Evolutionary conservation across 2,329 filamentous ascomycete species (phyloP).

Genomic region (Harringtonia aguacate): DNA sequence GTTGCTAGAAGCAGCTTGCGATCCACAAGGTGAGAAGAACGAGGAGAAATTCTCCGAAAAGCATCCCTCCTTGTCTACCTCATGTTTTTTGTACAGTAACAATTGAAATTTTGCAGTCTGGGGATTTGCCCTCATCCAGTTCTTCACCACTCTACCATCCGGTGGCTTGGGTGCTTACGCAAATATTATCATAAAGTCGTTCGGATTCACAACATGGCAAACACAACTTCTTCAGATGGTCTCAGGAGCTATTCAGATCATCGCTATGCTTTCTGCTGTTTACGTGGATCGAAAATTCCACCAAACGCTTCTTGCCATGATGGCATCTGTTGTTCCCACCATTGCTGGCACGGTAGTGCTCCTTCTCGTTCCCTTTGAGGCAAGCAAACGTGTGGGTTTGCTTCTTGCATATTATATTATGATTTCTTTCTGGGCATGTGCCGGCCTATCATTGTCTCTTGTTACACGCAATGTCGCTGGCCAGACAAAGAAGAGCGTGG

Average conservation of each 20-base stretch:
- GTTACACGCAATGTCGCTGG: constrained; percentile 60
- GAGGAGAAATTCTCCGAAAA: no score
- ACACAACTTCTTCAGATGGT: constrained; percentile 69
- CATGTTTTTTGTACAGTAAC: no score
- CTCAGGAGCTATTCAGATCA: constrained; percentile 61
- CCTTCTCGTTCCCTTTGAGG: constrained; percentile 53
- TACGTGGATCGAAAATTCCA: constrained; percentile 44
- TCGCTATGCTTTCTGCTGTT: constrained; percentile 53
- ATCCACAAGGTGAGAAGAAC: no score
- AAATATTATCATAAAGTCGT: constrained; percentile 60
- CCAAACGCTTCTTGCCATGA: constrained; percentile 56
- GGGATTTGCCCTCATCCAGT: constrained; percentile 52
- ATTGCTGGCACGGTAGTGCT: constrained; percentile 22
- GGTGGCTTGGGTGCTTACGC: constrained; percentile 63
- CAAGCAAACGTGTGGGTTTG: constrained; percentile 52
- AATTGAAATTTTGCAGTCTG: no score
- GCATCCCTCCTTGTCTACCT: no score
- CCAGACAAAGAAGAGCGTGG: constrained; percentile 61
- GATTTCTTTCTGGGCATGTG: constrained; percentile 67
- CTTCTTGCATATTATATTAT: constrained; percentile 65
- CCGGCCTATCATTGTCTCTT: constrained; percentile 52
- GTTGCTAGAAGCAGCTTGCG: constrained; percentile 40
- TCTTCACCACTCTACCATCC: constrained; percentile 64
- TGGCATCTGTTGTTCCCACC: constrained; percentile 23
- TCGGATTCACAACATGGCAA: constrained; percentile 54